phyloP scores from a whole-genome alignment of 345 rosid species.

The Balakata baccata region DNA sequence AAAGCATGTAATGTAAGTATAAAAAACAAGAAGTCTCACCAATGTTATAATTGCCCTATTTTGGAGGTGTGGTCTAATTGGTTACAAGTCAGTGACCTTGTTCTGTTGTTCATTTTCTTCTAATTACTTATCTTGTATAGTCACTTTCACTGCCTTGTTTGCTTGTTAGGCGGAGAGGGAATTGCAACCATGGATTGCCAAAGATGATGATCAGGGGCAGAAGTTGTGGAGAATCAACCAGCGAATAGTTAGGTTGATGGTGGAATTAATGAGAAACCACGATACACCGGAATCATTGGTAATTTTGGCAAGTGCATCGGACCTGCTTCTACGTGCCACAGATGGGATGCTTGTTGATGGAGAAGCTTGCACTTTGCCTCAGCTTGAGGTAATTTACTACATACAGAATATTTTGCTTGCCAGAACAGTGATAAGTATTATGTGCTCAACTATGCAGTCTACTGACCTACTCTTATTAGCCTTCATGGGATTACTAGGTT shows the following conservation, averaged over 20 bases:
- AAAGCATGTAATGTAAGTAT: not conserved
- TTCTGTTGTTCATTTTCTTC: constrained; percentile 4
- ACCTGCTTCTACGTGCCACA: constrained; percentile 91
- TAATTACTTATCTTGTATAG: constrained; percentile 16
- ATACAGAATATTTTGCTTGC: not conserved
- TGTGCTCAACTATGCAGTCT: not conserved
- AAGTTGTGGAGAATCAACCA: constrained; percentile 97
- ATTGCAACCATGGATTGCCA: constrained; percentile 96
- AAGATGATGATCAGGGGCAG: constrained; percentile 91
- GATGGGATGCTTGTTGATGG: constrained; percentile 98
- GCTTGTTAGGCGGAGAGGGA: constrained; percentile 85
- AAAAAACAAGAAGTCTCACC: not conserved
- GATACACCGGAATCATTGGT: constrained; percentile 78
- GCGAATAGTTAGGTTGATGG: constrained; percentile 78
- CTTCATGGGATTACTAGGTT: not conserved
- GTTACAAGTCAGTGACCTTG: constrained; percentile 11
- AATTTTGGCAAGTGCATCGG: constrained; percentile 87
- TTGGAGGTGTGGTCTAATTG: constrained; percentile 12
- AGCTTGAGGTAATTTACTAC: constrained; percentile 63
- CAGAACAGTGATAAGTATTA: no score
- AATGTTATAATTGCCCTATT: constrained; percentile 9
- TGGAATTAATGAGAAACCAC: constrained; percentile 90
- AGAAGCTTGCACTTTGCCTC: constrained; percentile 96
- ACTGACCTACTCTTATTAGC: constrained; percentile 4
- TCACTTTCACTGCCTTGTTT: constrained; percentile 33